Conservation (phyloP, 164 flowering plant species). For the Annona squamosa region DNA sequence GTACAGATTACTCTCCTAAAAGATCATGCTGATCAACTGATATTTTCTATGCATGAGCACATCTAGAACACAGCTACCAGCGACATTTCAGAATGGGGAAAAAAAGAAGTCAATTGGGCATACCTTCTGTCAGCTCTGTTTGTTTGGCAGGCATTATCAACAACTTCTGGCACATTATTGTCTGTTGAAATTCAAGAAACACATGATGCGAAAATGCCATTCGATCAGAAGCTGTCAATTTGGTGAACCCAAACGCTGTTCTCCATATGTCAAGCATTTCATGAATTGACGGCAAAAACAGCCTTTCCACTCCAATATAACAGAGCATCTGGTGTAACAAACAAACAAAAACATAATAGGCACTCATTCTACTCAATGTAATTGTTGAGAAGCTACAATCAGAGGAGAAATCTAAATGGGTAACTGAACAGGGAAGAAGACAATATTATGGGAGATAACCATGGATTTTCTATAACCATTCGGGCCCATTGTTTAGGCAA, state of each 20-base stretch:
- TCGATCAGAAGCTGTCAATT: constrained; percentile 49
- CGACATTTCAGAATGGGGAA: no score
- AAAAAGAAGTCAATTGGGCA: no score
- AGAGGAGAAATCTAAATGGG: background rate
- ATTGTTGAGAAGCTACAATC: background rate
- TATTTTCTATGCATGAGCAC: no score
- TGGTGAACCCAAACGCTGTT: constrained; percentile 63
- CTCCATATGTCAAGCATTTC: constrained; percentile 64
- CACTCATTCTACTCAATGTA: background rate
- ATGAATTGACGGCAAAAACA: constrained; percentile 71
- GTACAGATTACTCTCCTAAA: no score
- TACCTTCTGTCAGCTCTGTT: constrained; percentile 14
- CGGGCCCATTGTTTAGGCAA: background rate
- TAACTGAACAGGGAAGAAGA: background rate
- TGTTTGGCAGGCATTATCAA: constrained; percentile 20
- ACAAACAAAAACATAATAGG: background rate
- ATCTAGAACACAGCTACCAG: no score
- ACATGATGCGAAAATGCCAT: constrained; percentile 37
- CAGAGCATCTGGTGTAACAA: constrained; percentile 45
- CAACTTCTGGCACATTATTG: constrained; percentile 71
- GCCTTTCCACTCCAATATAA: constrained; percentile 65
- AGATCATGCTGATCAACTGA: no score
- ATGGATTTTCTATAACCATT: background rate
- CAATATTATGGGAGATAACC: background rate
- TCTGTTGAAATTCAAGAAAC: constrained; percentile 67